Evolutionary conservation across 2,329 filamentous ascomycete species (phyloP), one percentile per base, ranked within the genome.

Genomic region (Emmonsiellopsis sp.): DNA sequence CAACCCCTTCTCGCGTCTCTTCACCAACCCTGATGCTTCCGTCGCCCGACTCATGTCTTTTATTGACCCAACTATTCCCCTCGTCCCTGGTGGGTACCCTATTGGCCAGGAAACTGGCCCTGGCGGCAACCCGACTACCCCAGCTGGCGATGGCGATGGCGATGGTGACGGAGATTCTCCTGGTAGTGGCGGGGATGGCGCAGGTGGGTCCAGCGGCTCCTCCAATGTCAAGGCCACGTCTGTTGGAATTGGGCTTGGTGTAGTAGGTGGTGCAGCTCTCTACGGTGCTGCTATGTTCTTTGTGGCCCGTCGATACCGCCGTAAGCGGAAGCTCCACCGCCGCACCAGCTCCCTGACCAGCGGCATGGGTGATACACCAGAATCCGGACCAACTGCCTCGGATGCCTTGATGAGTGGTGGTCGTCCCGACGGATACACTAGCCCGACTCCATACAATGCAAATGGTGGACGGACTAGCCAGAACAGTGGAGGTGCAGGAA

Each of bases 271-370:
- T 64, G 88, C 88, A 42, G 86, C 85, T 49, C 84, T 89, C n/a
- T 95, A 95, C 61, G 91, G 90, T 65, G 88, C 87, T 10, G 90
- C 88, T 68, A 95, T 96, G 91, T 92, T 95, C 75, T 84, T 93
- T 64, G 83, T 95, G 60, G 91, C 91, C 49, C 85, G 90, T 57
- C 82, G 91, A 56, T 95, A 95, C 79, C 88, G 91, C 78, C 85
- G 87, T 74, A 89, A 87, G 79, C 86, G 83, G 72, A 81, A 86
- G 67, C 76, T 82, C 49, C 88, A 94, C 73, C 81, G 84, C 64
- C 87, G 89, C 55, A 78, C 85, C 51, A 88, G 83, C 77, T 94
- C 88, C 45, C 73, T 92, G 57, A 78, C 77, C 48, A 78, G 76
- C 40, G 75, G 76, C 42, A 72, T 76, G 56, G 75, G 72, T 57